Percentiles rank a stretch among this genome's conserved stretches.
These are phyloP conservation scores for Plantago ovata DNA, from an alignment of 257 asterid species.

Conservation along the genomic window DNA sequence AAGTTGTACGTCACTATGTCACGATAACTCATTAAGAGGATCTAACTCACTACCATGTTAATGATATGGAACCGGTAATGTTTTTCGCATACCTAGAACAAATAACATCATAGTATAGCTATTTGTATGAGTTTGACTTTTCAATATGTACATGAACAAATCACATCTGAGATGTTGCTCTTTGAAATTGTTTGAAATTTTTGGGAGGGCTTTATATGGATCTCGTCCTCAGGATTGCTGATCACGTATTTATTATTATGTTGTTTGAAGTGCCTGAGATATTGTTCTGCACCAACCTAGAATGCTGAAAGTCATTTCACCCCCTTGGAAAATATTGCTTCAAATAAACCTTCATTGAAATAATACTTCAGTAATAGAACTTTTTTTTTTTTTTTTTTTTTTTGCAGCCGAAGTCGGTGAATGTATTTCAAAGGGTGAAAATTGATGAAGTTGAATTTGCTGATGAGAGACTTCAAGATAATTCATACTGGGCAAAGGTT, in stretches of 20 bases:
- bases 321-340: neutral
- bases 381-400: conserved; percentile 18
- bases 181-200: conserved; percentile 2
- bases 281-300: neutral
- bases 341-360: neutral
- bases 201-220: neutral
- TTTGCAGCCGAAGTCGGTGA: conserved; percentile 72
- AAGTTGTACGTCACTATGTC: too few relatives aligned
- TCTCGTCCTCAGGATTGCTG: conserved; percentile 5
- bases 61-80: neutral
- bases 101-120: neutral
- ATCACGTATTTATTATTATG: neutral
- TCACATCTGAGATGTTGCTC: neutral
- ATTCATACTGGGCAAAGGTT: conserved; percentile 99
- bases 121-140: neutral
- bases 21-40: neutral
- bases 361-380: conserved; percentile 8
- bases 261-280: neutral
- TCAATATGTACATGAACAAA: neutral
- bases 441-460: conserved; percentile 53
- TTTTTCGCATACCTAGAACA: neutral
- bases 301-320: too few relatives aligned
- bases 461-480: conserved; percentile 88
- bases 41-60: neutral
- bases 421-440: conserved; percentile 72